phyloP scores from a whole-genome alignment of 352 stramenopile species.

The Phytophthora pluvialis region DNA sequence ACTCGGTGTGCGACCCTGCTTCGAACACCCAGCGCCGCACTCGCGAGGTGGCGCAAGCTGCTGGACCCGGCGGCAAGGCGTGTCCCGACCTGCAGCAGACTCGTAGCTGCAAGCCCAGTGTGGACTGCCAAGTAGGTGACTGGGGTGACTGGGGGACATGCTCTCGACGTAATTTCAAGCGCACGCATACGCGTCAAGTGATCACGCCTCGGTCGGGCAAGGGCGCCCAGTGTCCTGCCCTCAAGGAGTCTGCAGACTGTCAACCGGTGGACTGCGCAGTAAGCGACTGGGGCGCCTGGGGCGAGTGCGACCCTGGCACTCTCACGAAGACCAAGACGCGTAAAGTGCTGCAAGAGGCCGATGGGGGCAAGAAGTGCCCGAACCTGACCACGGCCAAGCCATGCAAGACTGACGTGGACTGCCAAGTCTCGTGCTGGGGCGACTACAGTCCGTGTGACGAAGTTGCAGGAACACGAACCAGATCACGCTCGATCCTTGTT shows the following conservation, averaged over 20 bases:
- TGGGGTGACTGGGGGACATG: conserved; percentile 53
- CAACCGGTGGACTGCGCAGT: conserved; percentile 55
- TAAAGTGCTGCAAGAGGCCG: conserved; percentile 24
- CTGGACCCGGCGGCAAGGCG: conserved; percentile 42
- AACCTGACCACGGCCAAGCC: conserved; percentile 33
- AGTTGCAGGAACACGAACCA: conserved; percentile 35
- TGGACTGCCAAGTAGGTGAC: conserved; percentile 69
- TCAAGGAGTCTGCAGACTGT: conserved; percentile 48
- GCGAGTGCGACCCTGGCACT: conserved; percentile 37
- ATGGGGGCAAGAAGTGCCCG: conserved; percentile 56
- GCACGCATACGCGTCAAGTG: conserved; percentile 48
- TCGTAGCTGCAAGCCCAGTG: conserved; percentile 41
- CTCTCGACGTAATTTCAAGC: conserved; percentile 37
- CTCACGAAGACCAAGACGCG: conserved; percentile 48
- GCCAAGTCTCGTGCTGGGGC: conserved; percentile 56
- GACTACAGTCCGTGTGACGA: conserved; percentile 46
- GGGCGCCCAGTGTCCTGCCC: conserved; percentile 42
- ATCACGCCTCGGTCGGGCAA: conserved; percentile 35
- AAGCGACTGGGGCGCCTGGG: conserved; percentile 52
- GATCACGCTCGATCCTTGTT: conserved; percentile 44
- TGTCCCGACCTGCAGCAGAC: conserved; percentile 48
- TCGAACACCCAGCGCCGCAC: conserved; percentile 59
- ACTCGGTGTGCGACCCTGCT: conserved; percentile 44
- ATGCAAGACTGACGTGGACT: conserved; percentile 52
- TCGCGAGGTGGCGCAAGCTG: conserved; percentile 40